Percentiles rank a stretch among this genome's conserved stretches.
Conservation (phyloP, 257 asterid species). For the Solanum arcanum region DNA sequence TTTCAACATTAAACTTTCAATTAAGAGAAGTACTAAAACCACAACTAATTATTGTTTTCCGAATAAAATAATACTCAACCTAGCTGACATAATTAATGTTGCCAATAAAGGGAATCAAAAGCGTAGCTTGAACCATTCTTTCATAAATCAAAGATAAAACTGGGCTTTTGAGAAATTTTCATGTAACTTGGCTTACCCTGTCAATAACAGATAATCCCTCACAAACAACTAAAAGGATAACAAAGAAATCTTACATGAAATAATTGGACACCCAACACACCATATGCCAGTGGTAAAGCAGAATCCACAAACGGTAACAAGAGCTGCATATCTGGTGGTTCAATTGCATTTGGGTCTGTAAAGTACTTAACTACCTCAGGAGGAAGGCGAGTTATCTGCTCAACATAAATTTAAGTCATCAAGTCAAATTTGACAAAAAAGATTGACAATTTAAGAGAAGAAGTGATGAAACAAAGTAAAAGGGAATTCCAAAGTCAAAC, state of each 20-base stretch:
- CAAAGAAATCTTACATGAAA: slow-evolving; percentile 55
- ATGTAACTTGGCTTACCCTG: background rate
- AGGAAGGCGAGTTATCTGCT: slow-evolving; percentile 77
- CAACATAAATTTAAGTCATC: slow-evolving; percentile 1
- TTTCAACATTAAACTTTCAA: background rate
- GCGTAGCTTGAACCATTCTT: background rate
- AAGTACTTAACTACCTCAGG: slow-evolving; percentile 87
- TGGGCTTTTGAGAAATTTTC: background rate
- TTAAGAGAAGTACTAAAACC: background rate
- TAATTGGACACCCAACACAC: slow-evolving; percentile 75
- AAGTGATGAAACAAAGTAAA: background rate
- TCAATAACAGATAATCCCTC: background rate
- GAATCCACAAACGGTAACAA: slow-evolving; percentile 77
- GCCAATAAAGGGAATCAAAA: background rate
- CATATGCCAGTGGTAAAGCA: slow-evolving; percentile 88
- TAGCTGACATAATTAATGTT: background rate
- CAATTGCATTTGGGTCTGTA: slow-evolving; percentile 87
- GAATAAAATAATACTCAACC: background rate
- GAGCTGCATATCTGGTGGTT: slow-evolving; percentile 92
- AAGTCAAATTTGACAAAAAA: background rate
- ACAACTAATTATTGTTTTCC: background rate
- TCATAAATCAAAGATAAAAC: background rate
- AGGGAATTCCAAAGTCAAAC: background rate
- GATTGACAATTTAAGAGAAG: background rate
- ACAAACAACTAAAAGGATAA: background rate